Conservation (phyloP, 1,139 yeast genomes). For the Saccharomyces hybrid region DNA sequence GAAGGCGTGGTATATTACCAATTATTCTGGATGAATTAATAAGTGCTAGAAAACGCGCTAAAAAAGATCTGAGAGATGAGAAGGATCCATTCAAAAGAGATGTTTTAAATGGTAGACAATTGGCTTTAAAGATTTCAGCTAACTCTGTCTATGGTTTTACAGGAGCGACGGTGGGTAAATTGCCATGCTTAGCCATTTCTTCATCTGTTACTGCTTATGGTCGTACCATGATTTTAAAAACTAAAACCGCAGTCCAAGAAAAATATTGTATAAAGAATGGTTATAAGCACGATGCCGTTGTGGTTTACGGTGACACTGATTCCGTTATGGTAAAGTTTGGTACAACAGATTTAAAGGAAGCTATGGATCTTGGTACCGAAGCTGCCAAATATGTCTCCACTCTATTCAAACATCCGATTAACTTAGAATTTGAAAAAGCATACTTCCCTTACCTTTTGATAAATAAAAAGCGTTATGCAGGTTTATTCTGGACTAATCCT, state of each 20-base stretch:
- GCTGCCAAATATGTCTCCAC: constrained; percentile 87
- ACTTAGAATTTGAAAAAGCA: constrained; percentile 92
- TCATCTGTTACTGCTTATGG: constrained; percentile 95
- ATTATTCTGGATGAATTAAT: constrained; percentile 83
- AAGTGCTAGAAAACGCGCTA: constrained; percentile 88
- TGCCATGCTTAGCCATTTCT: constrained; percentile 94
- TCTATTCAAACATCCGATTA: constrained; percentile 75
- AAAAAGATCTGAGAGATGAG: constrained; percentile 80
- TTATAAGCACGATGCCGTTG: constrained; percentile 72
- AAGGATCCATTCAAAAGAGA: constrained; percentile 90
- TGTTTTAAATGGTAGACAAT: constrained; percentile 92
- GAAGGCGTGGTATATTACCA: constrained; percentile 82
- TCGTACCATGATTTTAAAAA: constrained; percentile 90
- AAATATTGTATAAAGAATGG: constrained; percentile 76
- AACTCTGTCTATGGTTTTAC: constrained; percentile 98
- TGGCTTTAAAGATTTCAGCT: constrained; percentile 93
- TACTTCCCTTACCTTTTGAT: constrained; percentile 90
- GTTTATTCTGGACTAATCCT: constrained; percentile 89
- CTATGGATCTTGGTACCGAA: constrained; percentile 88
- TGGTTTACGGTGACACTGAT: constrained; percentile 97
- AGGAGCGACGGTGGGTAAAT: constrained; percentile 95
- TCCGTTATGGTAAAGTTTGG: constrained; percentile 99
- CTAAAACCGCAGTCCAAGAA: constrained; percentile 78
- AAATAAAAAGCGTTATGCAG: constrained; percentile 95
- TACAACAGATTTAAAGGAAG: constrained; percentile 63